These are phyloP conservation scores for Rhamnella rubrinervis DNA, from an alignment of 331 rosid species.

Conservation along the genomic window DNA sequence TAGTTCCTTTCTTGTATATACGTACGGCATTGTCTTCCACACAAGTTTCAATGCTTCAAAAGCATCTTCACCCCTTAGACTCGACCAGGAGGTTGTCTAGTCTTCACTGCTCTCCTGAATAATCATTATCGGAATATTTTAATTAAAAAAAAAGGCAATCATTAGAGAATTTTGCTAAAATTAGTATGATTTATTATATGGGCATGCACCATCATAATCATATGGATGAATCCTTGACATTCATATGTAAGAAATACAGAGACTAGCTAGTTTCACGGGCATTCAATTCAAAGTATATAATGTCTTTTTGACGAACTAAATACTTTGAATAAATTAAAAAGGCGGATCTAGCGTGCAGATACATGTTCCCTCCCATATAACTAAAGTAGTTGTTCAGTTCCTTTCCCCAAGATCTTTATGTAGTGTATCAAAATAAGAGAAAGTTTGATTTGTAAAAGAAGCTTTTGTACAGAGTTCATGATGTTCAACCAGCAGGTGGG, in stretches of 20 bases:
- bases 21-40: constrained; percentile 22
- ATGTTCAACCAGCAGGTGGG: background rate
- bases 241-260: too few species aligned
- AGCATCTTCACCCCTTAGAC: constrained; percentile 31
- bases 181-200: background rate
- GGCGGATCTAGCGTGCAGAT: constrained; percentile 35
- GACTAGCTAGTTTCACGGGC: too few species aligned
- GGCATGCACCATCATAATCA: too few species aligned
- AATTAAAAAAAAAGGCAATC: background rate
- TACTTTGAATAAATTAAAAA: constrained; percentile 18
- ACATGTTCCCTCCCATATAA: constrained; percentile 44
- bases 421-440: constrained; percentile 91
- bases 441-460: constrained; percentile 67
- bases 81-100: constrained; percentile 67
- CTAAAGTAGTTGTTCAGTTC: constrained; percentile 87
- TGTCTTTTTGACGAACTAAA: background rate
- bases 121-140: constrained; percentile 14
- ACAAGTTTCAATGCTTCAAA: constrained; percentile 36
- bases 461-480: constrained; percentile 67
- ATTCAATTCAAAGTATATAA: too few species aligned
- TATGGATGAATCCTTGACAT: too few species aligned
- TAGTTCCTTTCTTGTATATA: constrained; percentile 29
- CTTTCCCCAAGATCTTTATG: constrained; percentile 70
- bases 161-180: background rate
- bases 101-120: constrained; percentile 74